Evolutionary conservation across 2,329 filamentous ascomycete genomes (phyloP).

Genomic region (Aspergillus fumigatiaffinis): DNA sequence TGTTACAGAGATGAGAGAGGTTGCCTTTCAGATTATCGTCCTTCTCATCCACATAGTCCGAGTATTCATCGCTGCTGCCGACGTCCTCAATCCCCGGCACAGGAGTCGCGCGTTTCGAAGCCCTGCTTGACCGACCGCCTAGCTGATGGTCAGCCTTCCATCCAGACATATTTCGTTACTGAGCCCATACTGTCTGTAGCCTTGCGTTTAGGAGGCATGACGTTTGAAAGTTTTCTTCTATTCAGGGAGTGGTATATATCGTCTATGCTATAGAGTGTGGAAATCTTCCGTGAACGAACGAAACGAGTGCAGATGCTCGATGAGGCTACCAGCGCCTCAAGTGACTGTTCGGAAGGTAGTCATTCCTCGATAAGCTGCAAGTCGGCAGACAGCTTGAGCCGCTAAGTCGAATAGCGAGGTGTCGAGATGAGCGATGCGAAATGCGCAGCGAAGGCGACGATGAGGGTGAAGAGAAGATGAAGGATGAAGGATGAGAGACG

Average conservation of each 20-base stretch:
- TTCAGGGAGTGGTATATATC: slow-evolving; percentile 7
- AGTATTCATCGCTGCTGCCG: slow-evolving; percentile 56
- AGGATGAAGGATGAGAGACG: not conserved
- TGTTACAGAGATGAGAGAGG: slow-evolving; percentile 8
- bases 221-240: slow-evolving; percentile 8
- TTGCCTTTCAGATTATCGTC: slow-evolving; percentile 47
- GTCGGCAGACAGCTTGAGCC: not conserved
- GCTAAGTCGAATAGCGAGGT: not conserved
- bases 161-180: slow-evolving; percentile 17
- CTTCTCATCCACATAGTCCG: slow-evolving; percentile 48
- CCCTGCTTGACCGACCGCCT: slow-evolving; percentile 44
- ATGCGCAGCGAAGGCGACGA: not conserved
- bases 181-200: slow-evolving; percentile 50
- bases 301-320: slow-evolving; percentile 8
- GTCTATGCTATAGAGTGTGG: slow-evolving; percentile 11
- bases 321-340: slow-evolving; percentile 21
- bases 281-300: not conserved
- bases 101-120: slow-evolving; percentile 47
- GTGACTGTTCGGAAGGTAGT: slow-evolving; percentile 3
- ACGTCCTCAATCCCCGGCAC: slow-evolving; percentile 43
- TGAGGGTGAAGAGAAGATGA: not conserved
- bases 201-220: slow-evolving; percentile 71
- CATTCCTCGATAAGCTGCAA: slow-evolving; percentile 10
- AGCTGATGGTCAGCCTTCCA: slow-evolving; percentile 31
- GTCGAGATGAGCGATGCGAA: not conserved